These are phyloP conservation scores for Termitomyces sp. DNA, from an alignment of 768 basidiomycete genomes.

Conservation along the genomic window DNA sequence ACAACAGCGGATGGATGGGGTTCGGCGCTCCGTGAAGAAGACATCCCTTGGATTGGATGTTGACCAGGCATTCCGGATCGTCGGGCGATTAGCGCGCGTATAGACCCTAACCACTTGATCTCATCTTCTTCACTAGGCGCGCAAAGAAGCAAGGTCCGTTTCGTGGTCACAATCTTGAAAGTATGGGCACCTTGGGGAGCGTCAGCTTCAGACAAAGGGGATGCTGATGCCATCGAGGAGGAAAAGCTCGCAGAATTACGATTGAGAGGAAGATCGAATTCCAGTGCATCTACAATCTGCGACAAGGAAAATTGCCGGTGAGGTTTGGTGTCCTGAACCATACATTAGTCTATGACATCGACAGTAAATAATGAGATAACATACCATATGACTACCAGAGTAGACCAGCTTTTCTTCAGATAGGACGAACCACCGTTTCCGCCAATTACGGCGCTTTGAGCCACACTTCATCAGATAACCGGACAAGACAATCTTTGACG, in stretches of 20 bases:
- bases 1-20: constrained; percentile 21
- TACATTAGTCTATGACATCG: background rate
- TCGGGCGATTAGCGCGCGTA: constrained; percentile 86
- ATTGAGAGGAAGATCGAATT: constrained; percentile 67
- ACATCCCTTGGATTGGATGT: constrained; percentile 26
- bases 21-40: constrained; percentile 17
- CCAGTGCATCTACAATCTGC: constrained; percentile 89
- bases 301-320: constrained; percentile 84
- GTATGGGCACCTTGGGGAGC: constrained; percentile 54
- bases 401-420: constrained; percentile 87
- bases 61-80: constrained; percentile 57
- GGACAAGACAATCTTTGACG: constrained; percentile 76
- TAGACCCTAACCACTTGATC: constrained; percentile 95
- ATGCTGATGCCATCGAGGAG: constrained; percentile 26
- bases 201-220: constrained; percentile 37
- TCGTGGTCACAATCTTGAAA: constrained; percentile 96
- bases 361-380: constrained; percentile 23
- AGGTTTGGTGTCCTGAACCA: constrained; percentile 77
- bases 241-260: constrained; percentile 42
- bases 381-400: constrained; percentile 92
- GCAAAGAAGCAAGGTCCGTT: constrained; percentile 83
- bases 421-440: constrained; percentile 97
- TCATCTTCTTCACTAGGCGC: constrained; percentile 98
- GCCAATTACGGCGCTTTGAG: constrained; percentile 89
- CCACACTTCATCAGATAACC: constrained; percentile 98